phyloP scores from a whole-genome alignment of 1,139 yeast genomes.

The Debaryomyces coudertii region DNA sequence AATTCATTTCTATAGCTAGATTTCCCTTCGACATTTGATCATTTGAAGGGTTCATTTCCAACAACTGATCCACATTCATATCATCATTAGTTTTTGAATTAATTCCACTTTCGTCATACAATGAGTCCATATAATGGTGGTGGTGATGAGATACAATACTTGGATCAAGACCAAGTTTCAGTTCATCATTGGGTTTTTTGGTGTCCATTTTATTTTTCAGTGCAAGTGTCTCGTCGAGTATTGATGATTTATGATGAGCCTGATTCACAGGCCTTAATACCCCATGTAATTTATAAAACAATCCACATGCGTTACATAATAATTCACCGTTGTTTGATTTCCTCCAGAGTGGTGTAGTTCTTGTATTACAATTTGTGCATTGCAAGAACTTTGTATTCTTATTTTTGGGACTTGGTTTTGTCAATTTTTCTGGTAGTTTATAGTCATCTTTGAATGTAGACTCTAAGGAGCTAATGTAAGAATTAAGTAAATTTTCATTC shows the following conservation, averaged over 20 bases:
- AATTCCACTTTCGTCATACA: neutral
- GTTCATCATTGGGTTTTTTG: neutral
- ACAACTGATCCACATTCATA: slow-evolving; percentile 18
- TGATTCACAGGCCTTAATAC: slow-evolving; percentile 41
- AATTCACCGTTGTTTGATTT: slow-evolving; percentile 48
- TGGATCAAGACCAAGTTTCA: slow-evolving; percentile 12
- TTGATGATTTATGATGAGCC: slow-evolving; percentile 1
- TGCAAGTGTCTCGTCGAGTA: neutral
- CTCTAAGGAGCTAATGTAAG: slow-evolving; percentile 46
- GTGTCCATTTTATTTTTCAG: neutral
- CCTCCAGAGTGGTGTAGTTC: slow-evolving; percentile 53
- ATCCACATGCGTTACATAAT: slow-evolving; percentile 53
- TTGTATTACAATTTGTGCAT: slow-evolving; percentile 50
- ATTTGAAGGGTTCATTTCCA: slow-evolving; percentile 13
- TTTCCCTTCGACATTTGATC: neutral
- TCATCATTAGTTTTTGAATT: slow-evolving; percentile 8
- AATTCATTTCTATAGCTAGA: neutral
- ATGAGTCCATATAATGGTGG: neutral
- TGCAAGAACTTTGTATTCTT: slow-evolving; percentile 31
- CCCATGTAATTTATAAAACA: slow-evolving; percentile 50
- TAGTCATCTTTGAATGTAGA: slow-evolving; percentile 37
- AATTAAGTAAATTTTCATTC: slow-evolving; percentile 35
- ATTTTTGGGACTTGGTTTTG: slow-evolving; percentile 4
- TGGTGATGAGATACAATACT: slow-evolving; percentile 15
- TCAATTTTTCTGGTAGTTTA: slow-evolving; percentile 12